Percentiles rank a stretch among this genome's conserved stretches.
Evolutionary conservation across 306 rosid genomes (phyloP).

Genomic region (Erythrophleum fordii): DNA sequence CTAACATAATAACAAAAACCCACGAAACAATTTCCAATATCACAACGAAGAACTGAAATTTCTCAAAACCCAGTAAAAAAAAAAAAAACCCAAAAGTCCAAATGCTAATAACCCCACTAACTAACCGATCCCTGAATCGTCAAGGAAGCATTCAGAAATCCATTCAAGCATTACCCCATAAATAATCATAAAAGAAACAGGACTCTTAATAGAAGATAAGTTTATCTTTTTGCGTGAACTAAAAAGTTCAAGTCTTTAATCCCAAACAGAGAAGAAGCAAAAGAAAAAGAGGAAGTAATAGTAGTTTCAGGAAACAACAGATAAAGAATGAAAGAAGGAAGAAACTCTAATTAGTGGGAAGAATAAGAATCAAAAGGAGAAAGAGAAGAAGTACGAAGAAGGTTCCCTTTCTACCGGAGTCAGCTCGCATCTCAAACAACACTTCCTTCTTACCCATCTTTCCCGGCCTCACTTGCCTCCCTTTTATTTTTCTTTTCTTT

Average conservation of each 20-base stretch:
- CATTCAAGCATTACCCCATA: conserved; percentile 57
- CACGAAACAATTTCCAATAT: conserved; percentile 21
- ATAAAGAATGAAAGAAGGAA: conserved; percentile 8
- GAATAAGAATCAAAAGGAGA: conserved; percentile 78
- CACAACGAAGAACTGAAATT: conserved; percentile 23
- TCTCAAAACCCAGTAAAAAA: conserved; percentile 32
- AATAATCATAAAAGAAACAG: conserved; percentile 28
- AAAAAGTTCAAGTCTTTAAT: conserved; percentile 38
- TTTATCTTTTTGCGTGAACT: neutral
- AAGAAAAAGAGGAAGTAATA: conserved; percentile 17
- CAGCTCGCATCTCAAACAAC: conserved; percentile 78
- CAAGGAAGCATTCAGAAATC: conserved; percentile 56
- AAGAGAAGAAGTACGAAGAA: conserved; percentile 77
- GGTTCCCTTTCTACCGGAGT: conserved; percentile 77
- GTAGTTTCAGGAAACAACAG: conserved; percentile 30
- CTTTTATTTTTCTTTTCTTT: conserved; percentile 25
- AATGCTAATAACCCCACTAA: conserved; percentile 37
- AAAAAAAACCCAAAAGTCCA: conserved; percentile 25
- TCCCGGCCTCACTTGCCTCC: conserved; percentile 33
- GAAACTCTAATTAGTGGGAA: conserved; percentile 58
- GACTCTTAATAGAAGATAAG: conserved; percentile 35
- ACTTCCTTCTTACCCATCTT: conserved; percentile 51
- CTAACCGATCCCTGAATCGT: conserved; percentile 67
- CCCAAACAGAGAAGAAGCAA: neutral
- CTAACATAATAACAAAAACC: conserved; percentile 25